phyloP scores from a whole-genome alignment of 1,284 basidiomycete species.

The Papiliotrema fonsecae region DNA sequence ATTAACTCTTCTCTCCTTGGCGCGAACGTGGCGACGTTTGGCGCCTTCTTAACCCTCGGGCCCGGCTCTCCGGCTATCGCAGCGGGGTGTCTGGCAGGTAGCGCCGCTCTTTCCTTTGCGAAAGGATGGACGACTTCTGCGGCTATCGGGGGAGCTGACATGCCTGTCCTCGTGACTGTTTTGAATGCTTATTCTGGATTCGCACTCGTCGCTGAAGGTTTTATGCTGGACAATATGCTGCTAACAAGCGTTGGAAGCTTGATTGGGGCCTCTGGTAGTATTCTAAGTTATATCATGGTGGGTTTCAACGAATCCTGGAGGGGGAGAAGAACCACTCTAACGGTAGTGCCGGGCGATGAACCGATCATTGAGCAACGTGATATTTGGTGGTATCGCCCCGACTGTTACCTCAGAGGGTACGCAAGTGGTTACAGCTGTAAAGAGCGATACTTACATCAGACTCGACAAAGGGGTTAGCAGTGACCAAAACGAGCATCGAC shows the following conservation, averaged over 20 bases:
- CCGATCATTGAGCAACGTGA: conserved; percentile 27
- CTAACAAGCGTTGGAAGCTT: conserved; percentile 73
- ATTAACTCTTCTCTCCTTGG: conserved; percentile 65
- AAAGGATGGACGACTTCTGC: conserved; percentile 75
- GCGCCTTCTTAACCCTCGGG: conserved; percentile 65
- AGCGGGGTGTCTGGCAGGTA: conserved; percentile 67
- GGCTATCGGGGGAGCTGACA: conserved; percentile 80
- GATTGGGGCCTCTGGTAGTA: conserved; percentile 81
- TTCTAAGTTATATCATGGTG: conserved; percentile 85
- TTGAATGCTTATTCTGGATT: conserved; percentile 85
- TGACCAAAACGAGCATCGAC: conserved; percentile 68
- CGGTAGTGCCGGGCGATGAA: conserved; percentile 83
- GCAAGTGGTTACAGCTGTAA: background rate
- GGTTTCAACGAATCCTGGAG: conserved; percentile 8
- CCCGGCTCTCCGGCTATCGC: conserved; percentile 66
- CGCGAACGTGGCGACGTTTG: conserved; percentile 65
- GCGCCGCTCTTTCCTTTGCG: conserved; percentile 68
- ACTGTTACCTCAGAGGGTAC: conserved; percentile 49
- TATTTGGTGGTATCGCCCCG: conserved; percentile 62
- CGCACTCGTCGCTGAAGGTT: conserved; percentile 84
- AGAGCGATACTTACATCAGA: conserved; percentile 37
- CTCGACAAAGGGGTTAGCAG: conserved; percentile 67
- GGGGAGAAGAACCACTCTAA: background rate
- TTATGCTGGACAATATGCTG: conserved; percentile 79
- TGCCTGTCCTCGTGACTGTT: conserved; percentile 85